Evolutionary conservation across 2,329 filamentous ascomycete genomes (phyloP).

Genomic region (Penicillium sp.): DNA sequence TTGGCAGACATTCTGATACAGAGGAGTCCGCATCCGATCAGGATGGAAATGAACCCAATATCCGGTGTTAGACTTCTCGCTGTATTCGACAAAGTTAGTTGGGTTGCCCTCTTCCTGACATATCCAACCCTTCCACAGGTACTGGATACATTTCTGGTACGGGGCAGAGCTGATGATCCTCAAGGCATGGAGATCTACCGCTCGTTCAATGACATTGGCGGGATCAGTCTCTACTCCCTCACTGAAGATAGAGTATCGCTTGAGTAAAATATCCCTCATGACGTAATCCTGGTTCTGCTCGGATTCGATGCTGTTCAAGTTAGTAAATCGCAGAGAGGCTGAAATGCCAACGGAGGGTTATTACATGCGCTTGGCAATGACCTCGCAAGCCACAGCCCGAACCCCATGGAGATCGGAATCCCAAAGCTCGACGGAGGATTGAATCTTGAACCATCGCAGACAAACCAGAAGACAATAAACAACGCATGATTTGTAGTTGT

Average conservation of each 20-base stretch:
- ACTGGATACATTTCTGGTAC: constrained; percentile 91
- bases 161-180: constrained; percentile 85
- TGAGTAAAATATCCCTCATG: constrained; percentile 76
- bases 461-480: constrained; percentile 78
- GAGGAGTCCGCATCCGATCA: constrained; percentile 86
- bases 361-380: constrained; percentile 76
- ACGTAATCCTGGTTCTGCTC: constrained; percentile 79
- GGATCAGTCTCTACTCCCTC: constrained; percentile 70
- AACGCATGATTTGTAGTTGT: constrained; percentile 72
- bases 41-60: constrained; percentile 86
- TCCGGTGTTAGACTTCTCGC: constrained; percentile 70
- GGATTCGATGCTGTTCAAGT: constrained; percentile 66
- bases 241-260: constrained; percentile 78
- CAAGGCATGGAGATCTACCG: constrained; percentile 87
- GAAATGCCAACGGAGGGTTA: neutral
- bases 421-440: constrained; percentile 81
- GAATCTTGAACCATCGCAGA: constrained; percentile 72
- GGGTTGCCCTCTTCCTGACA: constrained; percentile 94
- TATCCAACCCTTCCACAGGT: constrained; percentile 93
- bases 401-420: constrained; percentile 80
- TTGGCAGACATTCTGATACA: constrained; percentile 89
- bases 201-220: constrained; percentile 86
- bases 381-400: constrained; percentile 78
- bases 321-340: constrained; percentile 1
- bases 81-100: constrained; percentile 83